Evolutionary conservation across 2,329 filamentous ascomycete genomes (phyloP), one percentile per base, ranked within the genome.

Genomic region (Calcarisporium arbuscula): DNA sequence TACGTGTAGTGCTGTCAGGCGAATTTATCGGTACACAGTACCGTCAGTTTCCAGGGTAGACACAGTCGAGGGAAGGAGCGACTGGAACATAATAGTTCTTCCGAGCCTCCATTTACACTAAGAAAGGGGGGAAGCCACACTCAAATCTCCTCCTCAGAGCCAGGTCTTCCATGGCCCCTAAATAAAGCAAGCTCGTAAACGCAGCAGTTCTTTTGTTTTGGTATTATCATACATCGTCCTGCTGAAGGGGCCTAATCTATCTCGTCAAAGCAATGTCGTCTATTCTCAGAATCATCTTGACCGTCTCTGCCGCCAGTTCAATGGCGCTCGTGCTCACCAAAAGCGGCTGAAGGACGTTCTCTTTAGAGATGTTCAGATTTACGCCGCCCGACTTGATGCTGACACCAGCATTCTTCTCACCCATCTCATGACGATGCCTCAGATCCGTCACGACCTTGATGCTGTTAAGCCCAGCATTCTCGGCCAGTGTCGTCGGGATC

Each of bases 401-500:
- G 44, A 98, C 89, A 51, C 92, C 94, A 2, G 94, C 92, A 53
- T 94, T 95, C 68, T 82, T 83, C 74, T 96, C 89, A 36, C 90
- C 92, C 64, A 89, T 82, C 50, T 92, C 92, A 64, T 98, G 92
- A 53, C 89, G 80, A 65, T 95, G 88, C 56, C 92, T 77, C 54
- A 98, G 68, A 53, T 96, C 92, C 18, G 92, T 98, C 30, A 98
- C 92, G 19, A 98, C 92, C 68, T 94, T 95, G 74, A 98, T 98
- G 60, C 85, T 90, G 73, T 98, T 98, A 44, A 98, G 72, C 32
- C 92, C 92, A 1, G 92, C 92, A 52, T 98, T 98, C 68, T 98
- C 92, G 1, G 92, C 94, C 48, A 98, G 72, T 2, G 92, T 98
- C 21, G 90, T 95, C 11, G 94, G 92, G 35, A 98, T 85, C 27